phyloP scores from a whole-genome alignment of 257 asterid genomes.

The Henckelia pumila region DNA sequence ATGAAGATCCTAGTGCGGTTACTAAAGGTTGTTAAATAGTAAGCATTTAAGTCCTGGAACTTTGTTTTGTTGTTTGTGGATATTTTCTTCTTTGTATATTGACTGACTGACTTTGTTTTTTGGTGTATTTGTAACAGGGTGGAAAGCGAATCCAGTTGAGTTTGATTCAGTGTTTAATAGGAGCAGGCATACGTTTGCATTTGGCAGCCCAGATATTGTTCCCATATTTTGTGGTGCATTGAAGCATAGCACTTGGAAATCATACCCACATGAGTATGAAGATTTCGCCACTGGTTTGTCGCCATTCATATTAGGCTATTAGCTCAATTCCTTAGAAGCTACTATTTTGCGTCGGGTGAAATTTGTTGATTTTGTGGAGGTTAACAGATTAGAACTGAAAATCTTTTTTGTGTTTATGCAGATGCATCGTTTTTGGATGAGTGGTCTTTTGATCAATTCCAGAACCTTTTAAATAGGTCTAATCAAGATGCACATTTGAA shows the following conservation, averaged over 20 bases:
- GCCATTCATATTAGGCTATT: constrained; percentile 14
- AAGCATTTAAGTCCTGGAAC: constrained; percentile 15
- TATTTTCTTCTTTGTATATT: constrained; percentile 4
- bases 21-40: constrained; percentile 68
- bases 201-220: constrained; percentile 92
- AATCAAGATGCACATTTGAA: constrained; percentile 64
- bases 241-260: constrained; percentile 83
- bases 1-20: constrained; percentile 99
- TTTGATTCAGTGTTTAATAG: constrained; percentile 95
- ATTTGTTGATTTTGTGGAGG: background rate
- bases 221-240: constrained; percentile 88
- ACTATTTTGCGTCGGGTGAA: background rate
- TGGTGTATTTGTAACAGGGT: constrained; percentile 46
- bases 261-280: constrained; percentile 84
- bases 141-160: constrained; percentile 98
- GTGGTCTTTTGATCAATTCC: constrained; percentile 91
- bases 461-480: constrained; percentile 79
- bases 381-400: constrained; percentile 22
- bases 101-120: constrained; percentile 2
- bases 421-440: constrained; percentile 98
- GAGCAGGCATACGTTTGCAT: constrained; percentile 89
- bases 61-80: background rate
- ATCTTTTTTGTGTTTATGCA: constrained; percentile 43
- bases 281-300: constrained; percentile 96
- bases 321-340: background rate